Percentiles rank a stretch among this genome's conserved stretches.
Evolutionary conservation across 139 green algal species (phyloP).

Genomic region (Coelastrella sp.): DNA sequence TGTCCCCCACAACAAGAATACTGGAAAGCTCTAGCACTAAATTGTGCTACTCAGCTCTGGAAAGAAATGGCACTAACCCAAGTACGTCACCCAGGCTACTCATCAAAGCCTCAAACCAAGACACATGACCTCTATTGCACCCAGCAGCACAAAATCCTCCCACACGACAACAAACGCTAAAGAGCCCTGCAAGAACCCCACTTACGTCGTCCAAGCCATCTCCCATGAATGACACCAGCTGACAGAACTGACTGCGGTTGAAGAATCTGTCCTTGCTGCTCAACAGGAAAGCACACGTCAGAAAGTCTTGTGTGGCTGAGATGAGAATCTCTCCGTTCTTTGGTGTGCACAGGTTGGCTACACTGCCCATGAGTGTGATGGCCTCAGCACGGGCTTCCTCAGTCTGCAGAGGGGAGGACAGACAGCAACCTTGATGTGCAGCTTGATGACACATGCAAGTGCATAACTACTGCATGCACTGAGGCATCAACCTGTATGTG

Average conservation of each 20-base stretch:
- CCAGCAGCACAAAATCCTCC: background rate
- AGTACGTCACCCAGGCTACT: too few species aligned
- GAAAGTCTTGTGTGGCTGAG: conserved; percentile 96
- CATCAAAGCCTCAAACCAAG: background rate
- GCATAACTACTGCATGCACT: too few species aligned
- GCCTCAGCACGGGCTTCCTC: conserved; percentile 97
- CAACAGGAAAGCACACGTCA: conserved; percentile 95
- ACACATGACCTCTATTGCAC: background rate
- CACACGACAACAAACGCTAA: background rate
- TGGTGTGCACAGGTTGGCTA: conserved; percentile 94
- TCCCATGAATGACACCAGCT: conserved; percentile 81
- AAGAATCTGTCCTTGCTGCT: conserved; percentile 89
- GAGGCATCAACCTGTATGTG: too few species aligned
- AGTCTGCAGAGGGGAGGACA: conserved; percentile 72
- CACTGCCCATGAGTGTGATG: conserved; percentile 91
- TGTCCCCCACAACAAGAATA: too few species aligned
- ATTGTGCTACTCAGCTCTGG: too few species aligned
- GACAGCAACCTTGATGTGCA: background rate
- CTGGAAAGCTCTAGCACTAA: too few species aligned
- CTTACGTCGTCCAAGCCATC: conserved; percentile 74
- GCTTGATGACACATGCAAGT: too few species aligned
- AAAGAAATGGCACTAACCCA: too few species aligned
- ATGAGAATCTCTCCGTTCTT: conserved; percentile 99
- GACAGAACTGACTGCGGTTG: conserved; percentile 73
- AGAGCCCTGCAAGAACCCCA: background rate